phyloP scores from a whole-genome alignment of 75 land plant species.

The Ceratopteris richardii region DNA sequence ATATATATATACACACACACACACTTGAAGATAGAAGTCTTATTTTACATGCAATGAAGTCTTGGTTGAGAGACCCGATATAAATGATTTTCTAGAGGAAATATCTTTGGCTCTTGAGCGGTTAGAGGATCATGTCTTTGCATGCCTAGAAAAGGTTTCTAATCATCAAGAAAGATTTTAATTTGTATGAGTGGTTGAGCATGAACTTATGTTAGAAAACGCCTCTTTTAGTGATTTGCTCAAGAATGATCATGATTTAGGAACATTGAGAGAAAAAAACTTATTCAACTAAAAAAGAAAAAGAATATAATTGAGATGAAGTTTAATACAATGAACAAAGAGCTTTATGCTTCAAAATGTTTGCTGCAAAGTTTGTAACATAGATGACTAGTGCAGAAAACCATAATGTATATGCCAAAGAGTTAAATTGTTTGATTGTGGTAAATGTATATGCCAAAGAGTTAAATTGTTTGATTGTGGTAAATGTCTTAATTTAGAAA shows the following conservation, averaged over 20 bases:
- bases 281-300: slow-evolving; percentile 43
- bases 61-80: slow-evolving; percentile 34
- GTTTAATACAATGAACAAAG: slow-evolving; percentile 38
- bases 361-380: no score
- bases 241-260: not conserved
- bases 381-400: no score
- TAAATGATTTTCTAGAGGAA: slow-evolving; percentile 39
- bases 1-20: no score
- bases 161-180: slow-evolving; percentile 22
- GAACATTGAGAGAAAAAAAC: slow-evolving; percentile 34
- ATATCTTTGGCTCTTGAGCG: slow-evolving; percentile 46
- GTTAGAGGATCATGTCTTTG: slow-evolving; percentile 50
- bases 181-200: slow-evolving; percentile 41
- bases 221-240: not conserved
- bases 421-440: no score
- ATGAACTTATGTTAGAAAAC: slow-evolving; percentile 33
- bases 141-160: slow-evolving; percentile 12
- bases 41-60: slow-evolving; percentile 41
- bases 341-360: slow-evolving; percentile 26
- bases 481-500: no score
- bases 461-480: no score
- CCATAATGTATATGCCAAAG: no score
- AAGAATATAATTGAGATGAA: slow-evolving; percentile 39
- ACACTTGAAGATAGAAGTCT: no score
- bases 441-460: no score